Conservation (phyloP, 345 rosid species). For the Adansonia digitata region DNA sequence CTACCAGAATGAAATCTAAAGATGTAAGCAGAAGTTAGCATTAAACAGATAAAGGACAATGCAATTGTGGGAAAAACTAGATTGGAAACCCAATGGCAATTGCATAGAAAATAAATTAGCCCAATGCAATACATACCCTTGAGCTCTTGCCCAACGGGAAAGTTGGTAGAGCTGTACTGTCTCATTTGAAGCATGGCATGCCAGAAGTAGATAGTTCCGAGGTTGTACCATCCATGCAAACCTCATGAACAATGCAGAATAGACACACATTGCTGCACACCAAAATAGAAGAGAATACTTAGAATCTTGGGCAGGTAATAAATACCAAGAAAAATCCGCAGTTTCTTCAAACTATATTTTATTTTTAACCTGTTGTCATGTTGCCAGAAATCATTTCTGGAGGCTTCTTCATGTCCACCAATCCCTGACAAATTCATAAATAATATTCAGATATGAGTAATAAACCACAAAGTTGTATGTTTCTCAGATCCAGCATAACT, state of each 20-base stretch:
- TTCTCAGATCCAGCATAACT: background rate
- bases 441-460: background rate
- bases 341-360: background rate
- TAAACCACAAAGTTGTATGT: background rate
- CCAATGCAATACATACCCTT: constrained; percentile 44
- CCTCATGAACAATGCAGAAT: constrained; percentile 79
- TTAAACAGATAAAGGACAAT: no score
- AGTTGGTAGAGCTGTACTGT: constrained; percentile 91
- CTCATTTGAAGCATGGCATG: constrained; percentile 95
- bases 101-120: background rate
- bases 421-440: constrained; percentile 48
- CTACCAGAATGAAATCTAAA: background rate
- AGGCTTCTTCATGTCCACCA: constrained; percentile 88
- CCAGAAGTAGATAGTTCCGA: constrained; percentile 75
- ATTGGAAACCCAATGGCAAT: background rate
- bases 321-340: background rate
- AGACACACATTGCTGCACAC: constrained; percentile 63
- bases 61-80: background rate
- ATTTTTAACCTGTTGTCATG: constrained; percentile 61
- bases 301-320: background rate
- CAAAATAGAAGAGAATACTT: background rate
- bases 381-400: constrained; percentile 89
- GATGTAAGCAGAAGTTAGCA: background rate
- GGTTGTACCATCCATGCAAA: constrained; percentile 95
- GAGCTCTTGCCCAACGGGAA: constrained; percentile 77